These are phyloP conservation scores for Rhodotorula kratochvilovae DNA, from an alignment of 768 basidiomycete species.

Conservation along the genomic window DNA sequence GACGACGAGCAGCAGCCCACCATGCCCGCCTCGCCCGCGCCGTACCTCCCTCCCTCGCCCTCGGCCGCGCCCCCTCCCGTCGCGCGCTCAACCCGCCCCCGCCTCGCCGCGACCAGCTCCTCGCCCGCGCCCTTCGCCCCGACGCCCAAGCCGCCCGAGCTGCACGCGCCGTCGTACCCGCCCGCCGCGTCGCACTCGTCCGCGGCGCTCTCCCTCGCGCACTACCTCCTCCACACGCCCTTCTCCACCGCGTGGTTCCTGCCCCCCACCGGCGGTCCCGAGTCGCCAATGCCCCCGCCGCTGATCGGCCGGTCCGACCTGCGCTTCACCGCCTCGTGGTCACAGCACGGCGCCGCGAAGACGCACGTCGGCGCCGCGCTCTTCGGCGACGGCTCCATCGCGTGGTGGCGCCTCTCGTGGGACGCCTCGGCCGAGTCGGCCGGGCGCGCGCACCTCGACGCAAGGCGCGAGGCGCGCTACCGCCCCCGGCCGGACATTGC, in stretches of 20 bases:
- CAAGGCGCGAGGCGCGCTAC: conserved; percentile 23
- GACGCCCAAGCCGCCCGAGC: conserved; percentile 1
- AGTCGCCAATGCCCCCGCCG: conserved; percentile 14
- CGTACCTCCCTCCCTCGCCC: not conserved
- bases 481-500: not conserved
- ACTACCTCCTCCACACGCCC: conserved; percentile 14
- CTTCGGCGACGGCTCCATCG: conserved; percentile 14
- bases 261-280: not conserved
- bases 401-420: conserved; percentile 32
- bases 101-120: not conserved
- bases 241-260: conserved; percentile 19
- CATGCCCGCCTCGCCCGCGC: not conserved
- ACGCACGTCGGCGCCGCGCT: not conserved
- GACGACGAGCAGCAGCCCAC: not conserved
- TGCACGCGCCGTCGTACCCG: conserved; percentile 23
- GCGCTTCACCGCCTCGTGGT: conserved; percentile 17
- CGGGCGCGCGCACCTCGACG: not conserved
- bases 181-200: conserved; percentile 16
- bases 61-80: not conserved
- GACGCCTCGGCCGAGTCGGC: not conserved
- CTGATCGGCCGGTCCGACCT: conserved; percentile 15
- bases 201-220: conserved; percentile 28
- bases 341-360: not conserved
- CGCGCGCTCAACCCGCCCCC: conserved; percentile 14
- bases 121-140: not conserved